Evolutionary conservation across 2,329 filamentous ascomycete species (phyloP).

Genomic region (Diplocarpon mali): DNA sequence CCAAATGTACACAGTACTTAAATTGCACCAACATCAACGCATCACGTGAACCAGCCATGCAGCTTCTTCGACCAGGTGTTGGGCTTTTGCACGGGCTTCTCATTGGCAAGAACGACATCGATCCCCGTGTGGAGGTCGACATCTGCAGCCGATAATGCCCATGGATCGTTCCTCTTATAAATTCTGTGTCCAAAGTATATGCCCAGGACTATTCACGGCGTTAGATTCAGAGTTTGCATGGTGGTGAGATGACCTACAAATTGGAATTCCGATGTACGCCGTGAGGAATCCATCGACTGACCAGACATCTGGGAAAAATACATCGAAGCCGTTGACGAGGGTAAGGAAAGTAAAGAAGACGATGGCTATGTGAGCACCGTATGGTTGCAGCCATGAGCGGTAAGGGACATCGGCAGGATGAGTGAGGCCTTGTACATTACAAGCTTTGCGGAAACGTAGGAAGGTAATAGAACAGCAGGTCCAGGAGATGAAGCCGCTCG

Average conservation of each 20-base stretch:
- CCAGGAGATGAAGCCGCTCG: slow-evolving; percentile 40
- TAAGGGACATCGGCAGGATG: slow-evolving; percentile 35
- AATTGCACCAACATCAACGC: neutral
- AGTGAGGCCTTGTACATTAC: slow-evolving; percentile 32
- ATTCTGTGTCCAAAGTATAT: slow-evolving; percentile 44
- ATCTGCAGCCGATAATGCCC: slow-evolving; percentile 36
- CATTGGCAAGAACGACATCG: slow-evolving; percentile 28
- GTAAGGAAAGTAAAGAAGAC: slow-evolving; percentile 40
- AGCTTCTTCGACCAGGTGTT: slow-evolving; percentile 15
- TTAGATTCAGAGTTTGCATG: neutral
- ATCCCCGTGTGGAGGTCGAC: slow-evolving; percentile 43
- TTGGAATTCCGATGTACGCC: slow-evolving; percentile 53
- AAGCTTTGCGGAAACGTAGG: slow-evolving; percentile 45
- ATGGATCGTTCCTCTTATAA: slow-evolving; percentile 35
- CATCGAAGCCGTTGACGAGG: slow-evolving; percentile 53
- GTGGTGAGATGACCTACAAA: slow-evolving; percentile 28
- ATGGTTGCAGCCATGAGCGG: slow-evolving; percentile 43
- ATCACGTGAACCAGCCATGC: slow-evolving; percentile 13
- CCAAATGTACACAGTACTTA: too few relatives aligned
- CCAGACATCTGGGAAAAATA: slow-evolving; percentile 51
- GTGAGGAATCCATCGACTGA: slow-evolving; percentile 46
- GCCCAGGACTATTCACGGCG: slow-evolving; percentile 29
- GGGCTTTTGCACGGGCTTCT: slow-evolving; percentile 10
- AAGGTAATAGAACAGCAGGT: slow-evolving; percentile 43
- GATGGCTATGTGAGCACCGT: slow-evolving; percentile 42